Evolutionary conservation across 352 stramenopile species (phyloP).

Genomic region (Globisporangium spiculum): DNA sequence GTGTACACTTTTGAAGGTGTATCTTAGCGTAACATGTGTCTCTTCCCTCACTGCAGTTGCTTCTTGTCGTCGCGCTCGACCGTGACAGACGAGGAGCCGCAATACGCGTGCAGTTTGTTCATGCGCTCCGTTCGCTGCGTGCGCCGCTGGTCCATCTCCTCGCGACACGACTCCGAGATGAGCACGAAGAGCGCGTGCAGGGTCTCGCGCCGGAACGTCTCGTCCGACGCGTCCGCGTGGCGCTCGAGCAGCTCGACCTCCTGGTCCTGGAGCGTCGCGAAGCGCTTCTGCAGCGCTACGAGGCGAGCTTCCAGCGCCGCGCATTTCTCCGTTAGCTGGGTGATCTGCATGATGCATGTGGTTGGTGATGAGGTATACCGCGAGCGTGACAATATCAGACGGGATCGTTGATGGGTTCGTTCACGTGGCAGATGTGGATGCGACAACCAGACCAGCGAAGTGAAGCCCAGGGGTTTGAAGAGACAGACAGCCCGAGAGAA

Average conservation of each 20-base stretch:
- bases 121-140: slow-evolving; percentile 27
- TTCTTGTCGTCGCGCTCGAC: slow-evolving; percentile 45
- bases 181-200: slow-evolving; percentile 27
- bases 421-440: background rate
- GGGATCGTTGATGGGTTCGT: slow-evolving; percentile 2
- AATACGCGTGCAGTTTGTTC: slow-evolving; percentile 52
- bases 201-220: slow-evolving; percentile 22
- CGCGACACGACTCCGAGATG: slow-evolving; percentile 23
- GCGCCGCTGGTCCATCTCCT: slow-evolving; percentile 30
- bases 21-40: background rate
- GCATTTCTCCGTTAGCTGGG: slow-evolving; percentile 43
- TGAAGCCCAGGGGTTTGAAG: background rate
- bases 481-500: background rate
- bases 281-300: slow-evolving; percentile 25
- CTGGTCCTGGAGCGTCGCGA: slow-evolving; percentile 22
- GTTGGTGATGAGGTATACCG: background rate
- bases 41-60: slow-evolving; percentile 10
- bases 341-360: slow-evolving; percentile 21
- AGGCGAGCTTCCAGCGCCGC: slow-evolving; percentile 36
- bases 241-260: slow-evolving; percentile 44
- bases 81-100: slow-evolving; percentile 57
- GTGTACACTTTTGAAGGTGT: background rate
- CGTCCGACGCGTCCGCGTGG: slow-evolving; percentile 17
- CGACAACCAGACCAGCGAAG: background rate
- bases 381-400: background rate